These are phyloP conservation scores for Panaeolus papilionaceus DNA, from an alignment of 768 basidiomycete genomes.

Conservation along the genomic window DNA sequence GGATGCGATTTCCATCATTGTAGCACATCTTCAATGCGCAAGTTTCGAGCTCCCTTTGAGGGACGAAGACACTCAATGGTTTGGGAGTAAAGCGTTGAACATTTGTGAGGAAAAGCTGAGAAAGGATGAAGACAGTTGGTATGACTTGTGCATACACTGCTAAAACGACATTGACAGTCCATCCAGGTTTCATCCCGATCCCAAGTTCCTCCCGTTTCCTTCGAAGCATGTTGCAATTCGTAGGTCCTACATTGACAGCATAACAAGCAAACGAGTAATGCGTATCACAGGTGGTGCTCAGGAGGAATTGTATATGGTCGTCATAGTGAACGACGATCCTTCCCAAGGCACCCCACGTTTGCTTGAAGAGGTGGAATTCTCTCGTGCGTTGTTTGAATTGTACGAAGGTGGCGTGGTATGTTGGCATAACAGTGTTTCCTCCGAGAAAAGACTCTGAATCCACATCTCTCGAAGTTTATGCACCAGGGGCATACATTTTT, in stretches of 20 bases:
- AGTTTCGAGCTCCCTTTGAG: conserved; percentile 85
- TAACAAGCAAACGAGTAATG: too few species aligned
- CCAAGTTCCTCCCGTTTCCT: conserved; percentile 81
- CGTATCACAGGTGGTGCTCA: conserved; percentile 56
- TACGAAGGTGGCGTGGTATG: conserved; percentile 88
- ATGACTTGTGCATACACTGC: conserved; percentile 25
- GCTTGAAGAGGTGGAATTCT: conserved; percentile 85
- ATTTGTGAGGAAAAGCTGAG: conserved; percentile 67
- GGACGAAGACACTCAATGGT: conserved; percentile 69
- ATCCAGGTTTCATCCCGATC: conserved; percentile 80
- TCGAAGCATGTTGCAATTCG: conserved; percentile 76
- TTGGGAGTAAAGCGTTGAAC: conserved; percentile 64
- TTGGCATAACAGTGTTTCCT: conserved; percentile 14
- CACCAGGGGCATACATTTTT: conserved; percentile 87
- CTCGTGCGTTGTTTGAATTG: conserved; percentile 84
- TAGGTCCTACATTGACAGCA: conserved; percentile 24
- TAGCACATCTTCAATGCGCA: conserved; percentile 85
- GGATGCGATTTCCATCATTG: conserved; percentile 23
- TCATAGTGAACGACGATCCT: conserved; percentile 60
- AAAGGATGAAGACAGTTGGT: conserved; percentile 86
- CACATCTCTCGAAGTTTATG: conserved; percentile 65
- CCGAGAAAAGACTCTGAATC: neutral
- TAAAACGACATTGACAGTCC: neutral
- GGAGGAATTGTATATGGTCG: conserved; percentile 80
- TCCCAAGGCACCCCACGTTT: conserved; percentile 43